Conservation (phyloP, 345 rosid genomes). For the Raphanus raphanistrum region DNA sequence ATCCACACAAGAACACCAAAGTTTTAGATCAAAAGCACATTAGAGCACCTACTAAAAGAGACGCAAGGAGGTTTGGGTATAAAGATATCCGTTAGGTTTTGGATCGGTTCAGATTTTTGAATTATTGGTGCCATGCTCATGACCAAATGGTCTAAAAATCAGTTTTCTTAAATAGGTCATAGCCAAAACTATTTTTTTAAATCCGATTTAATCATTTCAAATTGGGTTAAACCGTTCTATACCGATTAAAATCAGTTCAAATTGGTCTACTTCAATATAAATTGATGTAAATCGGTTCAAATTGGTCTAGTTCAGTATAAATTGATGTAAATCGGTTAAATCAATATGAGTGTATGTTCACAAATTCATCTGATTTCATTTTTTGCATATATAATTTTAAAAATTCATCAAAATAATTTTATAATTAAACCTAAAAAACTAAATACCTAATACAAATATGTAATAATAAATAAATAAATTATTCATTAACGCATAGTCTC, state of each 20-base stretch:
- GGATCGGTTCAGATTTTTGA: neutral
- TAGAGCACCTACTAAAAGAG: neutral
- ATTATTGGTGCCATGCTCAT: neutral
- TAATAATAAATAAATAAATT: no score
- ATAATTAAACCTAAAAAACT: no score
- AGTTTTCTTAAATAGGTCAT: no score
- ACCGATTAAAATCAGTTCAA: no score
- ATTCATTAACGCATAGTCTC: neutral
- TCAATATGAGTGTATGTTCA: neutral
- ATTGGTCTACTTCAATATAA: no score
- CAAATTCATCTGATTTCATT: neutral
- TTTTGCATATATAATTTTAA: neutral
- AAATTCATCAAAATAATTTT: neutral
- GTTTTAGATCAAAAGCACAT: neutral
- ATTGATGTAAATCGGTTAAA: neutral
- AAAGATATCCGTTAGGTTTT: neutral
- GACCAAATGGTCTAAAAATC: neutral
- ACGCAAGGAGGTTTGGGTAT: neutral
- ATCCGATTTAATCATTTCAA: neutral
- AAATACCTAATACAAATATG: neutral
- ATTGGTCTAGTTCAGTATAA: no score
- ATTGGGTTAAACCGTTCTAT: neutral
- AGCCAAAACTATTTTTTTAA: neutral
- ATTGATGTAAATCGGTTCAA: neutral
- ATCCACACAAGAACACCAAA: slow-evolving; percentile 32